A percentile compares a stretch with the other conserved stretches of the same genome.
Conservation (phyloP, 441 rosid genomes). For the Monsonia emarginata region DNA sequence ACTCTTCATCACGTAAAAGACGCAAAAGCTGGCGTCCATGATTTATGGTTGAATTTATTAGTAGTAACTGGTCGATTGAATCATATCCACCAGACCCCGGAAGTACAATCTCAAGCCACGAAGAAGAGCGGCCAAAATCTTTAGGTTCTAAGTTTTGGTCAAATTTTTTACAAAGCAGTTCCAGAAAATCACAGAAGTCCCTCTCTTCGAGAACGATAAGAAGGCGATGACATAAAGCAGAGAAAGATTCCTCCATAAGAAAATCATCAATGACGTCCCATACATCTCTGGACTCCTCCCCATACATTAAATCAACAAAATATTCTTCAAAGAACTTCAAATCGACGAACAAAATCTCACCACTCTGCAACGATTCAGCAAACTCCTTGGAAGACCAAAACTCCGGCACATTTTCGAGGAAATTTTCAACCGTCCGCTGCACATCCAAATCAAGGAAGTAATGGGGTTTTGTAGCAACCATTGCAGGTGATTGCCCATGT, state of each 20-base stretch:
- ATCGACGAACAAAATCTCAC: constrained; percentile 54
- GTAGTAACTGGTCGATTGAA: constrained; percentile 53
- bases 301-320: constrained; percentile 52
- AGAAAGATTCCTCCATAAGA: constrained; percentile 52
- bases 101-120: constrained; percentile 50
- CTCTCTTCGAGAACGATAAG: constrained; percentile 58
- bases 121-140: constrained; percentile 29
- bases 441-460: constrained; percentile 83
- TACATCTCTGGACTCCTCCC: constrained; percentile 50
- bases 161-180: constrained; percentile 31
- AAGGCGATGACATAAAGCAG: constrained; percentile 52
- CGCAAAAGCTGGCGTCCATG: constrained; percentile 58
- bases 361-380: constrained; percentile 64
- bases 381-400: constrained; percentile 86
- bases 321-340: constrained; percentile 50
- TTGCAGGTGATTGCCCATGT: constrained; percentile 92
- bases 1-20: constrained; percentile 54
- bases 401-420: constrained; percentile 69
- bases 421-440: constrained; percentile 55
- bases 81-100: constrained; percentile 29
- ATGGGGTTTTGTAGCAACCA: constrained; percentile 90
- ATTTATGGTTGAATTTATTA: constrained; percentile 53
- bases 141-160: constrained; percentile 21
- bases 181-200: constrained; percentile 42
- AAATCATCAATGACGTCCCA: constrained; percentile 63